Base-by-base conservation (phyloP, 2,329 filamentous ascomycete species). In the Pyricularia grisea region DNA sequence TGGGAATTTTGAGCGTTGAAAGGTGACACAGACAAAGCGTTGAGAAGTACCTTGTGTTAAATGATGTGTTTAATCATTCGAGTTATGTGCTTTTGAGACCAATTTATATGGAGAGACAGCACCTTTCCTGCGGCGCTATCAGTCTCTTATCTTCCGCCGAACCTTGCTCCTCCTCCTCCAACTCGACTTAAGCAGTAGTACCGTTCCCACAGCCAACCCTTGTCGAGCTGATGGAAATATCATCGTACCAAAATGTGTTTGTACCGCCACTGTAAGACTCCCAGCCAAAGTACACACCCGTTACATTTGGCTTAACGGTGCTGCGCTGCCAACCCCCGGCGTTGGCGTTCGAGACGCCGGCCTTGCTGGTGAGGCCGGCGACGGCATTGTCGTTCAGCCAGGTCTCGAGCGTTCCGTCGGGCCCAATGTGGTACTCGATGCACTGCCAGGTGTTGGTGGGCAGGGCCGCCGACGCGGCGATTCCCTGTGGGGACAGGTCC, bases 221-320 rank as follows among this genome's bases (percentile, higher is more conserved):
- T 23, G 74, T 81, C 61, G 80, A 79, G 72, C 78, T 77, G 66
- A 88, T 75, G 7, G 77, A 81, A 71, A 88, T 81, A 73, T 89
- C 86, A 72, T 89, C 87, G 71, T 87, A 88, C 85, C 85, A 88
- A 72, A 88, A 84, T 1, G 87, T 89, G 76, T 88, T 88, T 2
- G 79, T 77, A 70, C 86, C 85, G 0, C 85, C 85, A 11, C 85
- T 84, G 72, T 89, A 89, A 4, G 82, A 85, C 79, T 89, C 87
- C 86, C 87, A 88, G 0, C 87, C 87, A 71, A 88, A 88, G 77
- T 88, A 87, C 31, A 88, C 78, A 9, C 75, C 85, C 0, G 83
- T 83, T 68, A 87, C 78, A 74, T 84, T 84, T 4, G 86, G 85
- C 74, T 80, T 84, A 69, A 80, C 74, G 42, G 71, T 75, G 74